phyloP scores from a whole-genome alignment of 176 grass and related monocot genomes.

The Musa schizocarpa region DNA sequence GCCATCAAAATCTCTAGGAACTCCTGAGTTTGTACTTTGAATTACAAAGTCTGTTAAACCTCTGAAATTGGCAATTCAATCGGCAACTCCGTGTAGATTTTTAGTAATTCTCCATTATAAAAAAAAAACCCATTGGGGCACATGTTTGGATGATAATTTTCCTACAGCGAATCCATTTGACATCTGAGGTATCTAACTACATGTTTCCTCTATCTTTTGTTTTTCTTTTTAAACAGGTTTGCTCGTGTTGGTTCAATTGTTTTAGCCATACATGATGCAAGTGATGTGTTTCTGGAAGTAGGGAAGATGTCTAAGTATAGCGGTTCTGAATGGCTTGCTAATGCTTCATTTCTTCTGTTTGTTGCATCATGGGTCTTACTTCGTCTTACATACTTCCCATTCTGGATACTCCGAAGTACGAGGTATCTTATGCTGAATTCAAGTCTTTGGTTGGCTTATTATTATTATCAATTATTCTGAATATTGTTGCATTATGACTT shows the following conservation, averaged over 20 bases:
- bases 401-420: conserved; percentile 18
- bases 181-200: background rate
- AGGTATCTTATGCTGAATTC: background rate
- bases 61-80: too few relatives aligned
- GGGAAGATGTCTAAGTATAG: conserved; percentile 15
- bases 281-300: conserved; percentile 9
- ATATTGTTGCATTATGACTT: background rate
- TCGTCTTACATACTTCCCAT: conserved; percentile 17
- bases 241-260: conserved; percentile 21
- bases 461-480: background rate
- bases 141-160: background rate
- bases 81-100: too few relatives aligned
- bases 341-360: conserved; percentile 10
- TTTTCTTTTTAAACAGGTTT: background rate
- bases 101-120: too few relatives aligned
- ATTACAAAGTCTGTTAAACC: too few relatives aligned
- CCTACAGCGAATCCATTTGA: background rate
- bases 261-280: conserved; percentile 22
- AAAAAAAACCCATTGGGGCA: background rate
- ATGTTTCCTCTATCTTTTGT: background rate
- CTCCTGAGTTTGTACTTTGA: too few relatives aligned
- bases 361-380: conserved; percentile 16
- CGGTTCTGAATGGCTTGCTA: background rate
- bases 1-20: too few relatives aligned
- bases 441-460: background rate